Evolutionary conservation across 306 rosid genomes (phyloP).

Genomic region (Acacia crassicarpa): DNA sequence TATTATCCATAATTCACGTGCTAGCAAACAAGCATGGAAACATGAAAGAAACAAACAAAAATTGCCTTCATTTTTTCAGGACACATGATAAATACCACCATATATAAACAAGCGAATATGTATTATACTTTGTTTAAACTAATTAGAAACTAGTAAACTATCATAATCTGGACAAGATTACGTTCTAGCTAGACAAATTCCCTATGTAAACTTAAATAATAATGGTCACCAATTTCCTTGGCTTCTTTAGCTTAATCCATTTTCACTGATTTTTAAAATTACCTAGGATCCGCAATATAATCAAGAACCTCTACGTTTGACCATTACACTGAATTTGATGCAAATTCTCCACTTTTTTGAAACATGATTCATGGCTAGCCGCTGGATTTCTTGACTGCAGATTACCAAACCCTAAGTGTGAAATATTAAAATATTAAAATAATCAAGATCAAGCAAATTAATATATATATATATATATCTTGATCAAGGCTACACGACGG

Average conservation of each 20-base stretch:
- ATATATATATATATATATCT: slow-evolving; percentile 1
- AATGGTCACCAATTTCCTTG: slow-evolving; percentile 28
- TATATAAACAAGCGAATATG: slow-evolving; percentile 8
- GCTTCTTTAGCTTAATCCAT: slow-evolving; percentile 28
- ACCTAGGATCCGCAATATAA: slow-evolving; percentile 60
- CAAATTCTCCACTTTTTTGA: slow-evolving; percentile 52
- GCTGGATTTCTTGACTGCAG: slow-evolving; percentile 35
- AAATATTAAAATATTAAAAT: slow-evolving; percentile 2
- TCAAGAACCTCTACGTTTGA: slow-evolving; percentile 49
- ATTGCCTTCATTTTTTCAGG: slow-evolving; percentile 15
- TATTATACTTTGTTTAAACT: slow-evolving; percentile 3
- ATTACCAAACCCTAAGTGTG: slow-evolving; percentile 10
- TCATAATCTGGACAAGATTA: slow-evolving; percentile 25
- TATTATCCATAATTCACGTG: slow-evolving; percentile 39
- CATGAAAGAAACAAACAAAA: slow-evolving; percentile 31
- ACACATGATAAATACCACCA: background rate
- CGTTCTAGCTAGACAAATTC: slow-evolving; percentile 5
- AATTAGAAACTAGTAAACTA: background rate
- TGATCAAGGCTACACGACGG: background rate
- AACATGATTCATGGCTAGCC: slow-evolving; percentile 52
- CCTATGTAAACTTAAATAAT: background rate
- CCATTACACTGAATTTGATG: slow-evolving; percentile 76
- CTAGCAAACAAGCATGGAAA: slow-evolving; percentile 48
- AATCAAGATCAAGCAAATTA: slow-evolving; percentile 6
- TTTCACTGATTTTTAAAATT: slow-evolving; percentile 20